Evolutionary conservation across 2,329 filamentous ascomycete genomes (phyloP), one percentile per base, ranked within the genome.

Genomic region (Colletotrichum spaethianum): DNA sequence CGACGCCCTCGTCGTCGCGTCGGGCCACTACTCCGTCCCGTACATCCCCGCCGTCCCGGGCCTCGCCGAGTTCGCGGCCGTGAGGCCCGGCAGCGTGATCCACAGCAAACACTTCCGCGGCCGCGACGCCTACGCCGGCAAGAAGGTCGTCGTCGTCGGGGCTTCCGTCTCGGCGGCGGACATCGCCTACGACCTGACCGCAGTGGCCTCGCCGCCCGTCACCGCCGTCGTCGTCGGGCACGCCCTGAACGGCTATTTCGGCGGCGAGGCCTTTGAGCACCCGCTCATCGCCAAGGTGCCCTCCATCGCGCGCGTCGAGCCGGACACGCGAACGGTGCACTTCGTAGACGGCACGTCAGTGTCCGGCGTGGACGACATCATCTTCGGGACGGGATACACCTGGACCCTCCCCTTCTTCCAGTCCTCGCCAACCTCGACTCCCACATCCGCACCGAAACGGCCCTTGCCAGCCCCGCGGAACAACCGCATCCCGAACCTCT

Each of bases 351-450:
- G 89, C 2, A 85, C 82, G 0, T 81, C 77, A 0, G 82, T 90
- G 6, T 72, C 82, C 0, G 81, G 87, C 20, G 87, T 93, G 11
- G 91, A 93, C 77, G 78, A 88, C 75, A 84, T 93, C 73, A 88
- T 93, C 73, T 91, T 93, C 72, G 91, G 90, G n/a, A 93, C 91
- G 0, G 91, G 91, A 0, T 92, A 92, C 77, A 86, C 83, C 38
- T 93, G 89, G 89, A 89, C 88, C 0, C 77, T 92, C 0, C 90
- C 90, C 0, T 93, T 92, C 77, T 91, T 2, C 86, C 87, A 0
- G 76, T 84, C 1, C 81, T 91, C 0, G 77, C 84, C 1, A 79
- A 86, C 1, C 7, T 44, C 18, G 5, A 18, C 48, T 16, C 6
- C 1, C 33, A 1, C 20, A 5, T 5, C 3, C 31, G 0, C 6